A percentile compares a stretch with the other conserved stretches of the same genome.
phyloP scores from a whole-genome alignment of 495 filamentous ascomycete species.

The Acidiella bohemica region DNA sequence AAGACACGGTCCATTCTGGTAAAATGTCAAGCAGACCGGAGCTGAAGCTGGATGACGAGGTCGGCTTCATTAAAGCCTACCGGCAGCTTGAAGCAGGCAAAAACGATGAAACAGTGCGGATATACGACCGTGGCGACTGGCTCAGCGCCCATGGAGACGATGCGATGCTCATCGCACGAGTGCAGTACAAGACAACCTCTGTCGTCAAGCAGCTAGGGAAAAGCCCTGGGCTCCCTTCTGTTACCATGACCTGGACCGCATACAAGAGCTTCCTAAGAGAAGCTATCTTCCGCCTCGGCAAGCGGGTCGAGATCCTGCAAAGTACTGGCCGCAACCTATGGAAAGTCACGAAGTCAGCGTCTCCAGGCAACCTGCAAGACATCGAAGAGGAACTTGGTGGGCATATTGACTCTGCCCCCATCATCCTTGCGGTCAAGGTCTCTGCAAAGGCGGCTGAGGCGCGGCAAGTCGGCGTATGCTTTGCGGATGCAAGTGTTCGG shows the following conservation, averaged over 20 bases:
- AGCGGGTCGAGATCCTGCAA: slow-evolving; percentile 81
- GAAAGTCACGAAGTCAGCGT: slow-evolving; percentile 73
- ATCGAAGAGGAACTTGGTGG: slow-evolving; percentile 91
- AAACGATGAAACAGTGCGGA: slow-evolving; percentile 60
- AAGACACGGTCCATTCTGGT: too few relatives aligned
- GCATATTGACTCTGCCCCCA: slow-evolving; percentile 75
- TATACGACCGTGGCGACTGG: slow-evolving; percentile 91
- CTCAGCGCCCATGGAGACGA: slow-evolving; percentile 88
- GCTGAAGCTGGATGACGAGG: slow-evolving; percentile 91
- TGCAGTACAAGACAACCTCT: slow-evolving; percentile 94
- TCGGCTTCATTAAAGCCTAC: slow-evolving; percentile 90
- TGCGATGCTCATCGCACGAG: slow-evolving; percentile 86
- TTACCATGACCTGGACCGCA: slow-evolving; percentile 84
- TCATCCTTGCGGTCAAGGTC: slow-evolving; percentile 89
- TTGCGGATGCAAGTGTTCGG: slow-evolving; percentile 91
- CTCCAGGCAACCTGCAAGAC: slow-evolving; percentile 91
- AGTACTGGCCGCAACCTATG: slow-evolving; percentile 67
- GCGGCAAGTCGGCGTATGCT: slow-evolving; percentile 83
- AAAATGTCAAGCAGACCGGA: slow-evolving; percentile 48
- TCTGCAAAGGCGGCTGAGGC: slow-evolving; percentile 74
- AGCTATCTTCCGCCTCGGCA: slow-evolving; percentile 79
- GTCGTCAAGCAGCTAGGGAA: slow-evolving; percentile 80
- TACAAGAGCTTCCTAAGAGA: slow-evolving; percentile 94
- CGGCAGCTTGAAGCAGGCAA: slow-evolving; percentile 52
- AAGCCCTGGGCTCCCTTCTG: slow-evolving; percentile 72